Conservation (phyloP, 164 flowering plant species). For the Warburgia ugandensis region DNA sequence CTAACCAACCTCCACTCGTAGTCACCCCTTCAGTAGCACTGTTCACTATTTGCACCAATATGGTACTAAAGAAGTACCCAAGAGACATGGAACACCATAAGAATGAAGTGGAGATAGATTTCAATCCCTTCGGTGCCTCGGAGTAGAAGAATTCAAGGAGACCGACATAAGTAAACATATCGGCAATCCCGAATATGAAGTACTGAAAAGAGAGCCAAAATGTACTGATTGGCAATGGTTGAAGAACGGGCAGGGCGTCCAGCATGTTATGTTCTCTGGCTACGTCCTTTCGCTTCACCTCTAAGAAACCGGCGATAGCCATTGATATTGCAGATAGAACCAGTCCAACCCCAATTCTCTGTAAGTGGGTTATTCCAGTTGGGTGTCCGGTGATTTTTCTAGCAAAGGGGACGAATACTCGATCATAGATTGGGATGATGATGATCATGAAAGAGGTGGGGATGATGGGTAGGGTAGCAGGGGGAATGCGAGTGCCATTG, state of each 20-base stretch:
- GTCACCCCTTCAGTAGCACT: slow-evolving; percentile 16
- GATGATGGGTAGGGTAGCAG: slow-evolving; percentile 43
- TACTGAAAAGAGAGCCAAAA: slow-evolving; percentile 44
- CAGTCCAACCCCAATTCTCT: slow-evolving; percentile 43
- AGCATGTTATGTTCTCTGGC: slow-evolving; percentile 19
- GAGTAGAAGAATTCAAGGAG: slow-evolving; percentile 47
- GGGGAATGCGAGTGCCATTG: slow-evolving; percentile 32
- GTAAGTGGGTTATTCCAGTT: slow-evolving; percentile 42
- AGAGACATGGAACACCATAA: slow-evolving; percentile 44
- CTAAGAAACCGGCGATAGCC: slow-evolving; percentile 37
- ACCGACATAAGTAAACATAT: slow-evolving; percentile 44
- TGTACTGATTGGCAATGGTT: slow-evolving; percentile 22
- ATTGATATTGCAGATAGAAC: slow-evolving; percentile 36
- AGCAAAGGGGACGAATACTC: slow-evolving; percentile 25
- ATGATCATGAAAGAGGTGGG: slow-evolving; percentile 35
- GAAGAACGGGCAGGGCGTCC: slow-evolving; percentile 19
- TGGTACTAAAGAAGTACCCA: slow-evolving; percentile 44
- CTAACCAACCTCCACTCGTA: slow-evolving; percentile 37
- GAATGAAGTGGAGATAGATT: slow-evolving; percentile 37
- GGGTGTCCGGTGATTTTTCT: slow-evolving; percentile 10
- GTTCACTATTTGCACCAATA: slow-evolving; percentile 37
- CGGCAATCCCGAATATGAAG: slow-evolving; percentile 48
- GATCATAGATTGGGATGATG: slow-evolving; percentile 34
- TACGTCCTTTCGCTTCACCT: slow-evolving; percentile 27
- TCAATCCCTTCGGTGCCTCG: slow-evolving; percentile 35